Percentiles rank a stretch among this genome's conserved stretches.
Conservation (phyloP, 495 filamentous ascomycete species). For the Cercophora newfieldiana region DNA sequence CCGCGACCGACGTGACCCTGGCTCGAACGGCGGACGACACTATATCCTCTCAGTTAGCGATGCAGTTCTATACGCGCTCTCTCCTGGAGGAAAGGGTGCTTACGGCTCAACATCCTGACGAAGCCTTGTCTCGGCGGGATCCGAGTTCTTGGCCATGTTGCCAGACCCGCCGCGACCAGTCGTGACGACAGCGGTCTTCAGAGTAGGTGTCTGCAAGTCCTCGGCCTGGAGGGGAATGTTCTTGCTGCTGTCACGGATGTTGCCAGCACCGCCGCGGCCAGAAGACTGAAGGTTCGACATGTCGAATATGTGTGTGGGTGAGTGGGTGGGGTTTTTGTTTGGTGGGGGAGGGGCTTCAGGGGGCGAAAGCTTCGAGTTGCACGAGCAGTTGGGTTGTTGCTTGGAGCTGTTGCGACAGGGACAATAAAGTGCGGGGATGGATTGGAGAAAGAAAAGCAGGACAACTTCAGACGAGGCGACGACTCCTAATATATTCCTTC, state of each 20-base stretch:
- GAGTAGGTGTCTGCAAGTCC: constrained; percentile 76
- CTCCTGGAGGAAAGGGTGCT: constrained; percentile 28
- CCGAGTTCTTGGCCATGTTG: constrained; percentile 71
- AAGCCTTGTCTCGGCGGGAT: constrained; percentile 68
- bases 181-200: constrained; percentile 80
- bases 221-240: constrained; percentile 48
- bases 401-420: not conserved
- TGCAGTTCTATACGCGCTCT: constrained; percentile 14
- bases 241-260: constrained; percentile 64
- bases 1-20: constrained; percentile 53
- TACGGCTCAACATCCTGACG: constrained; percentile 77
- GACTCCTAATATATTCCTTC: not conserved
- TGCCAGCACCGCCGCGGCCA: constrained; percentile 65
- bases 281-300: constrained; percentile 45
- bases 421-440: not conserved
- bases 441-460: not conserved
- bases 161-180: constrained; percentile 68
- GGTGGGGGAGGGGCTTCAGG: constrained; percentile 1
- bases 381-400: not conserved
- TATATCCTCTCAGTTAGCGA: constrained; percentile 16
- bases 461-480: not conserved
- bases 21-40: constrained; percentile 42
- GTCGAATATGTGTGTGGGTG: constrained; percentile 11
- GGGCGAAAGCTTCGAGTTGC: not conserved
- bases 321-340: not conserved